Conservation (phyloP, 208 protist species). For the Acanthamoeba healyi region DNA sequence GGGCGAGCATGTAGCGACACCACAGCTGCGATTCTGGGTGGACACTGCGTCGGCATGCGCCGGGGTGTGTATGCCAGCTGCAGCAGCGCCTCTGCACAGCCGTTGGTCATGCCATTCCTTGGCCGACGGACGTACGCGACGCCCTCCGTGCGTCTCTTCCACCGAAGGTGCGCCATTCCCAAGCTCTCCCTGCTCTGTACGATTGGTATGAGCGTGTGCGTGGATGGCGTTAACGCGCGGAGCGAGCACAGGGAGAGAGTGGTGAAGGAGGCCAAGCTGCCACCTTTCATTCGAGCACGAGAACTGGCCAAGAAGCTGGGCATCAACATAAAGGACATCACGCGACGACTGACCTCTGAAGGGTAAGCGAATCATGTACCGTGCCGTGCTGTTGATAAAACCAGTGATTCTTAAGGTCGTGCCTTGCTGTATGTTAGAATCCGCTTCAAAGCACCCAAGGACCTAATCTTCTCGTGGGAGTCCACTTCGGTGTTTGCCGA, state of each 20-base stretch:
- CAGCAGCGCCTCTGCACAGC: background rate
- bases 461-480: constrained; percentile 74
- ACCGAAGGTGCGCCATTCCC: background rate
- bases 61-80: too few relatives aligned
- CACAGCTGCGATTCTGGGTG: background rate
- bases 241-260: constrained; percentile 52
- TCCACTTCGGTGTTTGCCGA: constrained; percentile 57
- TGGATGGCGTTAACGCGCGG: too few relatives aligned
- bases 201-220: background rate
- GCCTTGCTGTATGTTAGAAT: background rate
- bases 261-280: constrained; percentile 60
- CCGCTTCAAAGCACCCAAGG: constrained; percentile 54
- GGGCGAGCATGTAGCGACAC: background rate
- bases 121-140: background rate
- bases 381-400: too few relatives aligned
- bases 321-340: constrained; percentile 75
- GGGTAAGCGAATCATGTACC: background rate
- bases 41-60: too few relatives aligned
- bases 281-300: constrained; percentile 71
- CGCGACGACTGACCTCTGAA: constrained; percentile 1
- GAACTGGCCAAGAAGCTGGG: constrained; percentile 71
- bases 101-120: background rate
- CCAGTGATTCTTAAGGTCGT: too few relatives aligned
- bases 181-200: background rate
- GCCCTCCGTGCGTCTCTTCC: background rate